phyloP scores from a whole-genome alignment of 306 rosid species.

The Prunus mume region DNA sequence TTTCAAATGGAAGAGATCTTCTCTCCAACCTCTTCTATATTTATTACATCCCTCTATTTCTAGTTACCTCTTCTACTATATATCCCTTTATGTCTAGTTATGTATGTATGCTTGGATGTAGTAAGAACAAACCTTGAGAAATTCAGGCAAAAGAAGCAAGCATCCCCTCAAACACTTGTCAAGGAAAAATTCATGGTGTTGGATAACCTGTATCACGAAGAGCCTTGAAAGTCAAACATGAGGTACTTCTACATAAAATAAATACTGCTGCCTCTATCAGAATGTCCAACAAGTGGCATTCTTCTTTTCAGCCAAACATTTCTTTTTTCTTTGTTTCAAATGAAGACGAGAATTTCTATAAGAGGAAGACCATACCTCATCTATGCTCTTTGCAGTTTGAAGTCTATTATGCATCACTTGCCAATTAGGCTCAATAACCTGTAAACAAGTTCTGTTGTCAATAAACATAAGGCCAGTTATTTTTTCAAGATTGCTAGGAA shows the following conservation, averaged over 20 bases:
- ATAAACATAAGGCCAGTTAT: slow-evolving; percentile 7
- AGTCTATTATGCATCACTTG: slow-evolving; percentile 85
- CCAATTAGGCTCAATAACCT: slow-evolving; percentile 99
- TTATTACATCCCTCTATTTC: neutral
- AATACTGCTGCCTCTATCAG: neutral
- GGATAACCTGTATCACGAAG: slow-evolving; percentile 77
- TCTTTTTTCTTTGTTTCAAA: neutral
- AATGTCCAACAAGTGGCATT: neutral
- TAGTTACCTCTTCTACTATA: neutral
- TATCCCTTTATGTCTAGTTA: neutral
- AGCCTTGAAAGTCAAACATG: slow-evolving; percentile 25
- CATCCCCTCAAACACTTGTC: slow-evolving; percentile 94
- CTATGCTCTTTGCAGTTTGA: slow-evolving; percentile 89
- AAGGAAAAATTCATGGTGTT: slow-evolving; percentile 91
- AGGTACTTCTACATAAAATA: neutral
- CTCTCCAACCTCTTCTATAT: neutral
- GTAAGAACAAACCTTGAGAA: slow-evolving; percentile 72
- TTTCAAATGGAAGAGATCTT: neutral
- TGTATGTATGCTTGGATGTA: neutral
- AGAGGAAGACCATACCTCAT: slow-evolving; percentile 54
- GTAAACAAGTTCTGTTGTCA: slow-evolving; percentile 20
- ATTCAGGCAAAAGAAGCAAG: slow-evolving; percentile 85
- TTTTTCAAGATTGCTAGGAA: neutral
- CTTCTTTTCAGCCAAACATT: neutral
- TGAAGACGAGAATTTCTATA: neutral